These are phyloP conservation scores for Sporothrix phasma DNA, from an alignment of 2,329 filamentous ascomycete genomes.

Conservation along the genomic window DNA sequence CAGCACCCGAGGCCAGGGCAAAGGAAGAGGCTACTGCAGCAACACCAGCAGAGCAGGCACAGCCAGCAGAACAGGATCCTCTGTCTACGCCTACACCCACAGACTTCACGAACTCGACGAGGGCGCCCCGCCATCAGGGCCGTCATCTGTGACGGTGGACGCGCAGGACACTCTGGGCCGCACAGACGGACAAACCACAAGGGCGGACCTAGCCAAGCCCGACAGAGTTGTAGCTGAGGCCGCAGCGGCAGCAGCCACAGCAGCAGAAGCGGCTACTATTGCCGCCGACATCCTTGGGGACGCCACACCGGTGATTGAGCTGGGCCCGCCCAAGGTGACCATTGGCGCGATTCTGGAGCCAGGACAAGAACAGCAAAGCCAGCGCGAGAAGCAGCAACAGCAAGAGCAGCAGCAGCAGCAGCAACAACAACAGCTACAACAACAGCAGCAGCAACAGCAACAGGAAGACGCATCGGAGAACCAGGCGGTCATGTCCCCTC, in stretches of 20 bases:
- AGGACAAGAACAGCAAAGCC: neutral
- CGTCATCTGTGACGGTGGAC: neutral
- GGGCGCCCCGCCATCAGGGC: neutral
- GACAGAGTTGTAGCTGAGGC: neutral
- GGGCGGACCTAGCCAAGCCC: neutral
- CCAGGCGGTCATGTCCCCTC: too few relatives aligned
- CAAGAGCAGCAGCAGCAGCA: neutral
- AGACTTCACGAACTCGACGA: neutral
- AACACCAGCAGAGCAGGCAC: neutral
- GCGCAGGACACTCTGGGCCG: neutral
- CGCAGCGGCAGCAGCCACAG: neutral
- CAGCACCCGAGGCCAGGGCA: neutral
- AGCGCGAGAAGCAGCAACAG: neutral
- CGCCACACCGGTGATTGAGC: constrained; percentile 17
- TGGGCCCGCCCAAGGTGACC: constrained; percentile 17
- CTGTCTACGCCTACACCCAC: neutral
- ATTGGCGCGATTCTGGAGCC: constrained; percentile 8
- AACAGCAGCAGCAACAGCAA: neutral
- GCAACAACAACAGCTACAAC: neutral
- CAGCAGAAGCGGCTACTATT: neutral
- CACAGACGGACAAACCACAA: neutral
- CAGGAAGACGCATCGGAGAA: neutral
- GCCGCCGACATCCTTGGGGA: neutral
- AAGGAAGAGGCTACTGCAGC: neutral
- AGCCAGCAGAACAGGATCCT: constrained; percentile 18